Evolutionary conservation across 768 basidiomycete species (phyloP).

Genomic region (Chalciporus piperatus): DNA sequence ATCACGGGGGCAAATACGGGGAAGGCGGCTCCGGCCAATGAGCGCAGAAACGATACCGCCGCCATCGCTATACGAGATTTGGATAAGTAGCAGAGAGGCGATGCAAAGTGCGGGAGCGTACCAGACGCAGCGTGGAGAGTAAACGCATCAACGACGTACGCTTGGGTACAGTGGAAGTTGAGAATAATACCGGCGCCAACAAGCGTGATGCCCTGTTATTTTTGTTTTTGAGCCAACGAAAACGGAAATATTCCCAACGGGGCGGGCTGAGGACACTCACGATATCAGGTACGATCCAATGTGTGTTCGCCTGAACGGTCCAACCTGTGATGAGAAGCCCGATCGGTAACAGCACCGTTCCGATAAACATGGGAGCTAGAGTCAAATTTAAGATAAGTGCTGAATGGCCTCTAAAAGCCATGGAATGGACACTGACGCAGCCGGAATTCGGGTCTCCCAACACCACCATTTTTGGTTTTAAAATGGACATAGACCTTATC

Average conservation of each 20-base stretch:
- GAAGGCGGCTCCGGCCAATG: conserved; percentile 69
- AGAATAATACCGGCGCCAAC: conserved; percentile 59
- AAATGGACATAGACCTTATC: conserved; percentile 54
- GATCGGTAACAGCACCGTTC: conserved; percentile 56
- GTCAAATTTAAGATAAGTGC: conserved; percentile 4
- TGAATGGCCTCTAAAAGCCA: neutral
- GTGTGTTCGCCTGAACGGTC: conserved; percentile 52
- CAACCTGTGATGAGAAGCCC: conserved; percentile 73
- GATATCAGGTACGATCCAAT: conserved; percentile 73
- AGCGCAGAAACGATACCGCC: conserved; percentile 59
- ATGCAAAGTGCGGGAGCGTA: conserved; percentile 22
- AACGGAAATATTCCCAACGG: too few species aligned
- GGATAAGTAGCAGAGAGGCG: neutral
- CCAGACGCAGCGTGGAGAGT: conserved; percentile 67
- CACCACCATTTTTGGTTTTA: conserved; percentile 50
- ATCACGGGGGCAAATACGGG: conserved; percentile 76
- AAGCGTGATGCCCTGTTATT: conserved; percentile 49
- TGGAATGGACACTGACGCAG: conserved; percentile 36
- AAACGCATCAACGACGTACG: conserved; percentile 67
- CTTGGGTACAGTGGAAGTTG: conserved; percentile 59
- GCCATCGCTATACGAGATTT: conserved; percentile 49
- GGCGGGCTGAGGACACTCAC: conserved; percentile 43
- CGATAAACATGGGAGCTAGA: conserved; percentile 58
- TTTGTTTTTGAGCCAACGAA: conserved; percentile 5
- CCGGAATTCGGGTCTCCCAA: conserved; percentile 53